These are phyloP conservation scores for Acacia confusa DNA, from an alignment of 306 rosid genomes.

Conservation along the genomic window DNA sequence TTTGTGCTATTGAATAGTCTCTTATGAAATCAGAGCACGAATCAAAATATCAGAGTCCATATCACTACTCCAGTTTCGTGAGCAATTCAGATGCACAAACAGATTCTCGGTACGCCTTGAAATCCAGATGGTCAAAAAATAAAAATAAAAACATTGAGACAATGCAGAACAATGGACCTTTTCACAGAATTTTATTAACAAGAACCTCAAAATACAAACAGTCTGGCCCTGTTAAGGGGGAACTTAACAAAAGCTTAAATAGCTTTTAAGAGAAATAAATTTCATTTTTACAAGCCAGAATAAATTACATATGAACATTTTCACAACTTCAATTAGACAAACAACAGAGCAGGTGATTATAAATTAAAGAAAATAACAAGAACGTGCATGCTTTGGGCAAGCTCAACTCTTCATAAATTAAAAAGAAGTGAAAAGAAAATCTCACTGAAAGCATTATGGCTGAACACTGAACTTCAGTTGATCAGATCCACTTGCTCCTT, in stretches of 20 bases:
- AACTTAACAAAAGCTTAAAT: slow-evolving; percentile 16
- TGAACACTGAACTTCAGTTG: slow-evolving; percentile 40
- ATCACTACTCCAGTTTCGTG: too few species aligned
- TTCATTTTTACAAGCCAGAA: slow-evolving; percentile 45
- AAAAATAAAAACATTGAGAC: not conserved
- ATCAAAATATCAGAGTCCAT: too few species aligned
- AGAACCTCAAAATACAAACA: slow-evolving; percentile 26
- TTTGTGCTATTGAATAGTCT: too few species aligned
- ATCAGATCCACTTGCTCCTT: slow-evolving; percentile 47
- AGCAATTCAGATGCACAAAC: too few species aligned
- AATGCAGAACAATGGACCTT: not conserved
- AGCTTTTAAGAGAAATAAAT: slow-evolving; percentile 30
- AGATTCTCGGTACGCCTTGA: too few species aligned
- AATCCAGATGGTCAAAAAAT: too few species aligned
- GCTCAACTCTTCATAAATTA: slow-evolving; percentile 51
- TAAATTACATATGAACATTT: slow-evolving; percentile 66
- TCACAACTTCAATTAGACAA: slow-evolving; percentile 53
- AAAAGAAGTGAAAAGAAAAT: slow-evolving; percentile 29
- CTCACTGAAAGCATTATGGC: slow-evolving; percentile 48
- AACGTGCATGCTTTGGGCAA: slow-evolving; percentile 34
- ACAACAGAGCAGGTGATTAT: slow-evolving; percentile 57
- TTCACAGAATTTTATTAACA: slow-evolving; percentile 21
- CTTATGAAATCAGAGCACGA: too few species aligned
- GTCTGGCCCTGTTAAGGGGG: not conserved
- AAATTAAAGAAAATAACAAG: slow-evolving; percentile 47